These are phyloP conservation scores for Ophiosphaerella herpotricha DNA, from an alignment of 2,329 filamentous ascomycete species.

Conservation along the genomic window DNA sequence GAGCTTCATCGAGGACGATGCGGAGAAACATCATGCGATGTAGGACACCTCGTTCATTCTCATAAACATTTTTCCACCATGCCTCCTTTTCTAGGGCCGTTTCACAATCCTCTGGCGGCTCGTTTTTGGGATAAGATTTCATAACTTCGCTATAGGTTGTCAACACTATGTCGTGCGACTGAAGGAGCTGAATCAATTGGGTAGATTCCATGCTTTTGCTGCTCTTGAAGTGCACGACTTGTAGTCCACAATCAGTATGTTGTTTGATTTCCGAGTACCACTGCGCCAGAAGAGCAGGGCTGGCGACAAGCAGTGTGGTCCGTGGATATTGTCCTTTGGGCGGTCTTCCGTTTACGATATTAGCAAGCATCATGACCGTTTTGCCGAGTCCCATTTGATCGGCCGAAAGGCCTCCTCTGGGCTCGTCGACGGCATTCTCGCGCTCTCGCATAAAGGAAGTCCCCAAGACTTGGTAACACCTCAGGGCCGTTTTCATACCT, in stretches of 20 bases:
- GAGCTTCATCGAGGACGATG: constrained; percentile 63
- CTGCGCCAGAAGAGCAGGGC: constrained; percentile 46
- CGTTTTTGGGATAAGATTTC: constrained; percentile 49
- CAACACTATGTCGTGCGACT: constrained; percentile 35
- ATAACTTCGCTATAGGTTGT: constrained; percentile 52
- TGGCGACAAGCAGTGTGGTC: constrained; percentile 52
- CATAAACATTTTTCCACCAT: constrained; percentile 24
- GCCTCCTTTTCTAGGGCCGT: too few relatives aligned
- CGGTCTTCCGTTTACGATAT: constrained; percentile 49
- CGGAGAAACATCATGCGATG: constrained; percentile 49
- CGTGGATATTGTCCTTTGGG: constrained; percentile 13
- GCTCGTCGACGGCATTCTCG: constrained; percentile 49
- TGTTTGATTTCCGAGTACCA: constrained; percentile 44
- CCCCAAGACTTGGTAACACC: constrained; percentile 58
- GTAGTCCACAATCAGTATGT: constrained; percentile 26
- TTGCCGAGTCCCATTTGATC: constrained; percentile 52
- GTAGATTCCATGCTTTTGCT: too few relatives aligned
- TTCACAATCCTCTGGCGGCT: constrained; percentile 30
- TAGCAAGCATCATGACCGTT: constrained; percentile 50
- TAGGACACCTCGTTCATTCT: constrained; percentile 37
- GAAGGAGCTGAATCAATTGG: too few relatives aligned
- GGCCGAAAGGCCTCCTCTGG: constrained; percentile 49
- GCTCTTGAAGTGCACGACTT: constrained; percentile 5
- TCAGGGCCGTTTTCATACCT: constrained; percentile 55
- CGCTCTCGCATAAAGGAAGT: constrained; percentile 60